Conservation (phyloP, 768 basidiomycete species). For the Macrolepiota albuminosa region DNA sequence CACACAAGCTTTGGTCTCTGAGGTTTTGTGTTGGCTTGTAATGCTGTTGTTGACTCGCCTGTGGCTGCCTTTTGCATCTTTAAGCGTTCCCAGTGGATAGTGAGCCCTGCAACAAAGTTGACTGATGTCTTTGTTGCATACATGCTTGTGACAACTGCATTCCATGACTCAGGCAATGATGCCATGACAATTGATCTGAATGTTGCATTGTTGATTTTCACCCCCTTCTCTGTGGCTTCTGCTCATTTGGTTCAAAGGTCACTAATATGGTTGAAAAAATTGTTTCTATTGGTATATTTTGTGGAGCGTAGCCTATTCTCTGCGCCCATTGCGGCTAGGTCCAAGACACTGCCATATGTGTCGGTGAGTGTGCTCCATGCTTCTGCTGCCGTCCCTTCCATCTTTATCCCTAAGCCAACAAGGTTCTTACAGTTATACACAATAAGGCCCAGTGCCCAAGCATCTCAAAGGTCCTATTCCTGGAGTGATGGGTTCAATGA, state of each 20-base stretch:
- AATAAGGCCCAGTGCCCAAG: neutral
- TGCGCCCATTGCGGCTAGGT: slow-evolving; percentile 10
- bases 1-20: neutral
- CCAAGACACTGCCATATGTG: slow-evolving; percentile 8
- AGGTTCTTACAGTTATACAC: neutral
- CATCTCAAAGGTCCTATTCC: neutral
- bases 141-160: neutral
- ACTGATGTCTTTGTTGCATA: neutral
- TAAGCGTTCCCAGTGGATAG: neutral
- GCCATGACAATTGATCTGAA: neutral
- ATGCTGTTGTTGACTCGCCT: neutral
- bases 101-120: neutral
- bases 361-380: slow-evolving; percentile 14
- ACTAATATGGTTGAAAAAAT: slow-evolving; percentile 14
- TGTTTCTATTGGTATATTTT: slow-evolving; percentile 1
- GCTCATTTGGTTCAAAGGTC: slow-evolving; percentile 12
- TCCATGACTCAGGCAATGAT: neutral
- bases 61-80: neutral
- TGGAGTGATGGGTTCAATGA: neutral
- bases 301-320: slow-evolving; percentile 8
- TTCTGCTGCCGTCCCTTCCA: slow-evolving; percentile 15
- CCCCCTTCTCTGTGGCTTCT: slow-evolving; percentile 4
- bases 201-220: neutral
- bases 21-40: neutral
- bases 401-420: neutral